Base-by-base conservation (phyloP, 331 rosid species). In the Saraca asoca region DNA sequence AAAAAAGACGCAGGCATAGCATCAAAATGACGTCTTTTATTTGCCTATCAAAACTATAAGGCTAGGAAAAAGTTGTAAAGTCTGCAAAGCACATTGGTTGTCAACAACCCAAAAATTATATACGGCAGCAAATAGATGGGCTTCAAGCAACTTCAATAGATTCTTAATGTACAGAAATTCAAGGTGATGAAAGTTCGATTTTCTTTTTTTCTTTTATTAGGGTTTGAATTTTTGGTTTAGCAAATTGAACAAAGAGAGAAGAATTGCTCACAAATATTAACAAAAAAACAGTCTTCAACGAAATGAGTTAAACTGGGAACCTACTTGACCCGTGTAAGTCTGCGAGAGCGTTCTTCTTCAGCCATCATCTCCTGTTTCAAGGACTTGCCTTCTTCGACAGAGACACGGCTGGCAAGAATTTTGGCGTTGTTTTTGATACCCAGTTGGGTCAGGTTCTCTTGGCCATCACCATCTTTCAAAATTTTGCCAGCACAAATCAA, bases 401-500 rank as follows among this genome's bases (percentile, higher is more conserved):
- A 24, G 45, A 71, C 72, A 41, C 87, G 80, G 19, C 76, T 76
- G 9, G 89, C 80, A 38, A 92, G 87, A 45, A 92, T 84, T 69
- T 80, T 89, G 17, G 96, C 75, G 69, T 87, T 93, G 77, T 82
- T 82, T 66, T 81, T 87, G 10, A 93, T 9, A 38, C 94, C 95
- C 76, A 89, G 16, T 43, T 85, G 83, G 65, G 56, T 49, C 46
- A 93, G 58, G 31, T 79, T 87, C 80, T 78, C 83, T 54, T 49
- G 45, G 6, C 85, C 84, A 57, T 73, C 86, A 50, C 77, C 85
- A 46, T 89, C 96, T 44, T 68, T 85, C 79, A 93, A 75, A 43
- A 93, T 76, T n/a, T 58, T 82, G 0, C 98, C 96, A 2, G 88
- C 91, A 31, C 85, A 89, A 5, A 93, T 93, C 75, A 93, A 77